Evolutionary conservation across 352 stramenopile genomes (phyloP).

Genomic region (Pythium plurisporium): DNA sequence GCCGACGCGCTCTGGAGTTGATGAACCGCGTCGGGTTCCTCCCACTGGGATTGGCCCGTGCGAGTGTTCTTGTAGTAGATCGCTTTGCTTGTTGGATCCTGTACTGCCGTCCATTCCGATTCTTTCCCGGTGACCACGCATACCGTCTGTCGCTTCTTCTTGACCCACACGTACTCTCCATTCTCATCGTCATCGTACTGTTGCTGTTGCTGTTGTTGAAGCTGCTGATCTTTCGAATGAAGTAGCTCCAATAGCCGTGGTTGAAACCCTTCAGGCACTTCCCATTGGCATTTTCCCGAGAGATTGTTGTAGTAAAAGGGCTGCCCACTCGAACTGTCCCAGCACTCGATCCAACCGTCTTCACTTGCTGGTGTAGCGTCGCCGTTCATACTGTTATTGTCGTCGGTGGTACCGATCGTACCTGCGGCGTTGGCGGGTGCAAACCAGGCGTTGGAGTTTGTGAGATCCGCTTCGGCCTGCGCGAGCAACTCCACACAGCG

Average conservation of each 20-base stretch:
- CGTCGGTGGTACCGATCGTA: background rate
- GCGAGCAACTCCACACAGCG: constrained; percentile 40
- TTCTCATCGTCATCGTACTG: constrained; percentile 35
- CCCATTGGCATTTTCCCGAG: constrained; percentile 67
- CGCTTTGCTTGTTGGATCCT: constrained; percentile 45
- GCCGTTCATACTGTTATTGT: constrained; percentile 9
- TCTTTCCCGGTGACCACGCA: constrained; percentile 56
- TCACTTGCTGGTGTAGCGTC: background rate
- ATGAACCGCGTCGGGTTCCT: constrained; percentile 58
- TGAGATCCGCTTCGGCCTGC: constrained; percentile 40
- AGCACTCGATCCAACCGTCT: constrained; percentile 56
- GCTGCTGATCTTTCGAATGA: constrained; percentile 15
- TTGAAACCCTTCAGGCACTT: constrained; percentile 36
- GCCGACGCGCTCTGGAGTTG: constrained; percentile 44
- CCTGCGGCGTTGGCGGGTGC: constrained; percentile 43
- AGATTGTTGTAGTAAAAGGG: constrained; percentile 73
- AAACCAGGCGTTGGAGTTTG: constrained; percentile 42
- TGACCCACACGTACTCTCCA: constrained; percentile 68
- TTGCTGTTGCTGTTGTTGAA: constrained; percentile 29
- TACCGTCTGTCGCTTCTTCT: constrained; percentile 68
- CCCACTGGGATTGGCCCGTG: constrained; percentile 63
- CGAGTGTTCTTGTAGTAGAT: constrained; percentile 76
- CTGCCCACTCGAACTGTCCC: constrained; percentile 48
- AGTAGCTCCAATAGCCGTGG: constrained; percentile 19
- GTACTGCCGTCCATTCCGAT: constrained; percentile 58